Evolutionary conservation across 345 rosid species (phyloP).

Genomic region (Limnanthes douglasii): DNA sequence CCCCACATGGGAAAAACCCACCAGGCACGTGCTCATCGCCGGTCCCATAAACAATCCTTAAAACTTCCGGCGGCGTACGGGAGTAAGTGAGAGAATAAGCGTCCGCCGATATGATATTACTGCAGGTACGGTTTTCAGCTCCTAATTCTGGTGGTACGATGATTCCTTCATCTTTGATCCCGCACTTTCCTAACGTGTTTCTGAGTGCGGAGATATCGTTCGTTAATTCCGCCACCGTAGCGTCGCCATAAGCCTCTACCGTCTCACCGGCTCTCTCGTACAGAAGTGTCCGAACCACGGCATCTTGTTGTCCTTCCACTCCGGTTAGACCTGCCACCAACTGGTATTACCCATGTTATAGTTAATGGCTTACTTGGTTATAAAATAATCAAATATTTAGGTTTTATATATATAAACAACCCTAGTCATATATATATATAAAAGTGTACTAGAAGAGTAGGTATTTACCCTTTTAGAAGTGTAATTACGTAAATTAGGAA

Average conservation of each 20-base stretch:
- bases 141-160: slow-evolving; percentile 22
- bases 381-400: no score
- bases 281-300: slow-evolving; percentile 32
- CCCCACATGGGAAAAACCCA: slow-evolving; percentile 38
- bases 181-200: slow-evolving; percentile 28
- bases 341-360: no score
- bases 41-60: slow-evolving; percentile 24
- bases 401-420: no score
- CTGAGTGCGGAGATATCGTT: slow-evolving; percentile 21
- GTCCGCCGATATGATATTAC: slow-evolving; percentile 17
- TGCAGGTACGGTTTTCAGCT: slow-evolving; percentile 20
- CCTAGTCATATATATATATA: slow-evolving; percentile 3
- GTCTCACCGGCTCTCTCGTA: slow-evolving; percentile 23
- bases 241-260: slow-evolving; percentile 20
- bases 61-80: slow-evolving; percentile 27
- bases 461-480: slow-evolving; percentile 29
- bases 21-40: slow-evolving; percentile 31
- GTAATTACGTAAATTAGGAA: slow-evolving; percentile 26
- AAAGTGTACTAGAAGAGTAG: background rate
- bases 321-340: slow-evolving; percentile 42
- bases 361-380: no score
- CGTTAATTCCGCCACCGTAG: slow-evolving; percentile 37
- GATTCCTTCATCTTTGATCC: slow-evolving; percentile 37
- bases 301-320: slow-evolving; percentile 65
- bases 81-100: slow-evolving; percentile 21